Base-by-base conservation (phyloP, 495 filamentous ascomycete species). In the Xylaria palmicola region DNA sequence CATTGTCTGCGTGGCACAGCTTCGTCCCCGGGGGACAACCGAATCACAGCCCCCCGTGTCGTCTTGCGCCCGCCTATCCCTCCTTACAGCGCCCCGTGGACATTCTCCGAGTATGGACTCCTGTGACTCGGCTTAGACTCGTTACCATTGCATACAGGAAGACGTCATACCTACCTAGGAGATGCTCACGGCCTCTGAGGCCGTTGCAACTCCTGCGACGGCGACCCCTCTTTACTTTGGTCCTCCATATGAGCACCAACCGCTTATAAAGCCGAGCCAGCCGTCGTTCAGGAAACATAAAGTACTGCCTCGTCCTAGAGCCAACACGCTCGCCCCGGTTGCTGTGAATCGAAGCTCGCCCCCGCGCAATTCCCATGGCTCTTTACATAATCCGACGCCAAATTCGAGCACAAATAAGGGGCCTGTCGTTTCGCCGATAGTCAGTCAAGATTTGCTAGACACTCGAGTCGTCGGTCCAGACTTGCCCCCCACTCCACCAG, bases 271-370 rank as follows among this genome's bases (percentile, higher is more conserved):
- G 41, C 57, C 69, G 47, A 65, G 43, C 52, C 76, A 68, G 68
- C 72, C 66, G 37, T 75, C 77, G 55, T 78, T 85, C 67, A 85
- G 77, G 70, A 83, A 76, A 64, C 82, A 84, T 66, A 83, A 83
- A 67, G 69, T 74, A 22, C 73, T 85, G 22, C 82, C 82, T 34
- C 81, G 77, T 57, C 82, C 81, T 37, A 74, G 69, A 54, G 77
- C 64, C 60, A 69, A 74, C 45, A 65, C 37, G 19, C 62, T 24
- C 29, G 41, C 50, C 54, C 69, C 54, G 64, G 67, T 48, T 50
- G 53, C 24, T 37, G 65, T 40, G 57, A 59, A 47, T 64, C 62
- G 60, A 63, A 57, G 43, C 52, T 39, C 44, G 8, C 44, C 24
- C 12, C 41, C 63, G 56, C n/a, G n/a, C n/a, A n/a, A n/a, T n/a